Evolutionary conservation across 495 filamentous ascomycete genomes (phyloP).

Genomic region (Lichina pygmaea): DNA sequence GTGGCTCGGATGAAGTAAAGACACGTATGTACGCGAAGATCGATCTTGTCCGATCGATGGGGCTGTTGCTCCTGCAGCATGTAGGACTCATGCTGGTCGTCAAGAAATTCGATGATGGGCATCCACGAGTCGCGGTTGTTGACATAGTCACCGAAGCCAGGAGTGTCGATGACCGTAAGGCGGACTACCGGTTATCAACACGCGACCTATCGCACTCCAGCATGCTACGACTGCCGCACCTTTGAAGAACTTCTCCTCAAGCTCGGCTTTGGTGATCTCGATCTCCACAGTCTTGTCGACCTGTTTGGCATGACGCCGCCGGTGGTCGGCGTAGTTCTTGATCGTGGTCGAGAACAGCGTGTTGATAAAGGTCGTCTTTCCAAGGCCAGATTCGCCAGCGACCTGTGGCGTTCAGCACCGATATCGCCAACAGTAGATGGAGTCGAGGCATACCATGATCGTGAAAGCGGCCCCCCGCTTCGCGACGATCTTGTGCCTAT

Average conservation of each 20-base stretch:
- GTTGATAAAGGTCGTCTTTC: constrained; percentile 99
- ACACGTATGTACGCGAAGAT: constrained; percentile 94
- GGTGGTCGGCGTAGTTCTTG: constrained; percentile 99
- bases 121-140: constrained; percentile 99
- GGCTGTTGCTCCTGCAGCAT: constrained; percentile 99
- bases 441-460: constrained; percentile 50
- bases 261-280: constrained; percentile 96
- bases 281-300: constrained; percentile 98
- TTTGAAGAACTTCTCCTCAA: constrained; percentile 99
- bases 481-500: constrained; percentile 94
- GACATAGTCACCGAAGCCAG: constrained; percentile 97
- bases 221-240: constrained; percentile 22
- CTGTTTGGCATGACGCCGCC: constrained; percentile 94
- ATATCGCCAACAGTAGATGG: constrained; percentile 3
- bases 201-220: constrained; percentile 2
- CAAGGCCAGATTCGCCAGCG: constrained; percentile 92
- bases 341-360: constrained; percentile 98
- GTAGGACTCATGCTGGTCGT: constrained; percentile 99
- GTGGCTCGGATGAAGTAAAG: constrained; percentile 98
- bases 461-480: constrained; percentile 98
- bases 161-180: constrained; percentile 94
- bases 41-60: constrained; percentile 90
- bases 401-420: constrained; percentile 25
- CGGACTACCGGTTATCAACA: constrained; percentile 32
- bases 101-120: constrained; percentile 97